Base-by-base conservation (phyloP, 352 stramenopile species). In the Pythium pyrilobum region DNA sequence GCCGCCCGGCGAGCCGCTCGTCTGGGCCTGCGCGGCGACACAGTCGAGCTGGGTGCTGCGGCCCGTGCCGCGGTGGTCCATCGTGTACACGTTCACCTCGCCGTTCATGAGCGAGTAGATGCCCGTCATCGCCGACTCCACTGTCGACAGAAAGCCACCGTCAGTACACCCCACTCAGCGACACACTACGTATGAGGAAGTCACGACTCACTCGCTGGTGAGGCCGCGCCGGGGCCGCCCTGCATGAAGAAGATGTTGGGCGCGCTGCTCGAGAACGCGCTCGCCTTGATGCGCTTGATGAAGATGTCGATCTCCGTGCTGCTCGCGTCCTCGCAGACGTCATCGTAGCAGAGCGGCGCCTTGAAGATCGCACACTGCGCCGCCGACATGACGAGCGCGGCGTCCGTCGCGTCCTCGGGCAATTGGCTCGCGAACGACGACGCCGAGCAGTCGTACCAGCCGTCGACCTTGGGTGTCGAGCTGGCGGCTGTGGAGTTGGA, bases 61-160 rank as follows among this genome's bases (percentile, higher is more conserved):
- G 4, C 68, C 73, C 5, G 73, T 81, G 40, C 73, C 73, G 18
- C 71, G 73, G 40, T 84, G 73, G 51, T 81, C 73, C 45, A 84
- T 59, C 18, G 73, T 81, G 64, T 87, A 87, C 20, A 84, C 64
- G 48, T 72, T 72, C 23, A 81, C 48, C 2, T 60, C 64, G 13
- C 37, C 48, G 15, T 67, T 56, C 5, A 70, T 29, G 1, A 70
- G 18, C 11, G 33, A 21, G 60, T 77, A 74, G 0, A 86, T 47
- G 23, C 51, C 23, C 18, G 62, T 45, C 70, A 86, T 81, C 3
- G 43, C 42, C 24, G 42, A 47, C 33, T 60, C 52, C 52, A 60
- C 52, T 59, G 23, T 16, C 24, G 5, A 40, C 8, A 27, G 13
- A 9, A 43, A 25, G 2, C 27, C 5, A 29, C n/a, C 41, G 7